Evolutionary conservation across 352 stramenopile genomes (phyloP), one percentile per base, ranked within the genome.

Genomic region (Globisporangium parvum): DNA sequence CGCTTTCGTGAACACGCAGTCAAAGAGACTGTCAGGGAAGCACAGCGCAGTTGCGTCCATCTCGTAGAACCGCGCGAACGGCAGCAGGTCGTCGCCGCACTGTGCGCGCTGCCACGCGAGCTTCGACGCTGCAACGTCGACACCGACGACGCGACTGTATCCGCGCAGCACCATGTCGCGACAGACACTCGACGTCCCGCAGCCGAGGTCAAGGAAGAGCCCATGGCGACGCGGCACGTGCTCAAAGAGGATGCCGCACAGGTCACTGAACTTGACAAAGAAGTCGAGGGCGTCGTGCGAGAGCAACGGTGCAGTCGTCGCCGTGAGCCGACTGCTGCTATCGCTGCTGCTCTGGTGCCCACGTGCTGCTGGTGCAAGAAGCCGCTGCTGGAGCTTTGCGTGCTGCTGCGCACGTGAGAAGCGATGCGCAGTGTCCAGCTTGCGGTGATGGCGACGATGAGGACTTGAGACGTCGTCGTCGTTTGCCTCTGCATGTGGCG

Each of bases 1-100:
- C 23, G 65, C 65, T 49, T 73, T 70, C 26, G 53, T 67, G 26
- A 76, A 41, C 5, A 76, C 57, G 3, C 60, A 63, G 21, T 71
- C 61, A 42, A 63, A 73, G 14, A 41, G 63, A 14, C 54, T 6
- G 51, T 76, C 68, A 2, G 55, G 51, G 18, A 73, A 65, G 0
- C 44, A n/a, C 39, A 76, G 37, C 3, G 40, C 31, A 0, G 48
- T 33, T 1, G 57, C 33, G 21, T 66, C 46, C 59, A 71, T 69
- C 11, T 21, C 39, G 8, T 56, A 20, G 24, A 71, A 73, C 6
- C 41, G 57, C 6, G 69, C 52, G 26, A 59, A 71, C 8, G 44
- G 24, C 8, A 20, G 14, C 6, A 76, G 44, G 9, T 65, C 51
- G 12, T 62, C 47, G 12, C n/a, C 5, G 8, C 42, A 37, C 26